phyloP scores from a whole-genome alignment of 495 filamentous ascomycete species.

The Penicillium samsonianum region DNA sequence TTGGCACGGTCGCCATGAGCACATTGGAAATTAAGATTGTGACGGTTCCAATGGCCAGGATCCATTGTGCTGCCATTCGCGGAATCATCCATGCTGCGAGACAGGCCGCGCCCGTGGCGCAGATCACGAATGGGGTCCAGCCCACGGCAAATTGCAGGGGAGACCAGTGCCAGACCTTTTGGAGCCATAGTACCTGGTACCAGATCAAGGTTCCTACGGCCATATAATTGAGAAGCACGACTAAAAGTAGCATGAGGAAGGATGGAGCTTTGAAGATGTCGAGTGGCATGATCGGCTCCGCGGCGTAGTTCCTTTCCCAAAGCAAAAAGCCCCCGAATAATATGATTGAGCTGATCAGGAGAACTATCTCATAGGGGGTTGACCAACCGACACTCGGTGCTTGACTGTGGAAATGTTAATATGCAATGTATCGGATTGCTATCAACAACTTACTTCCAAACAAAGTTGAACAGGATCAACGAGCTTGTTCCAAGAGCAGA shows the following conservation, averaged over 20 bases:
- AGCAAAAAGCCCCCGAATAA: slow-evolving; percentile 43
- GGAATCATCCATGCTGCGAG: slow-evolving; percentile 53
- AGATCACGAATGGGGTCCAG: slow-evolving; percentile 46
- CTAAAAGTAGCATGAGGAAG: slow-evolving; percentile 48
- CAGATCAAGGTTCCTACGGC: slow-evolving; percentile 50
- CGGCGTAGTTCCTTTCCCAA: slow-evolving; percentile 49
- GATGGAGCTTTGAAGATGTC: slow-evolving; percentile 53
- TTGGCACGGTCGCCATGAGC: slow-evolving; percentile 50
- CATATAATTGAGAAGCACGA: slow-evolving; percentile 55
- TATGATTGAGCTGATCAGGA: slow-evolving; percentile 44
- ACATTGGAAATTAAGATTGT: slow-evolving; percentile 40
- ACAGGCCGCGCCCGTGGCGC: slow-evolving; percentile 39
- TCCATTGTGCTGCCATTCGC: slow-evolving; percentile 50
- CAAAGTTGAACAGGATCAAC: slow-evolving; percentile 55
- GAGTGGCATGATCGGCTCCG: slow-evolving; percentile 50
- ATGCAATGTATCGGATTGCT: neutral
- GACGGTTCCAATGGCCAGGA: slow-evolving; percentile 48
- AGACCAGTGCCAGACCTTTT: slow-evolving; percentile 47
- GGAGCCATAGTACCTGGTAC: slow-evolving; percentile 51
- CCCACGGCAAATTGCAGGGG: slow-evolving; percentile 46
- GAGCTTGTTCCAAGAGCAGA: slow-evolving; percentile 46
- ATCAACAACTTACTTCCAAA: slow-evolving; percentile 50
- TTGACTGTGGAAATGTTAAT: slow-evolving; percentile 37
- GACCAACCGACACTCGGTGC: slow-evolving; percentile 52
- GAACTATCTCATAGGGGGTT: slow-evolving; percentile 45